A percentile compares a stretch with the other conserved stretches of the same genome.
phyloP scores from a whole-genome alignment of 371 early-diverging fungal genomes.

The Batkoa obscura region DNA sequence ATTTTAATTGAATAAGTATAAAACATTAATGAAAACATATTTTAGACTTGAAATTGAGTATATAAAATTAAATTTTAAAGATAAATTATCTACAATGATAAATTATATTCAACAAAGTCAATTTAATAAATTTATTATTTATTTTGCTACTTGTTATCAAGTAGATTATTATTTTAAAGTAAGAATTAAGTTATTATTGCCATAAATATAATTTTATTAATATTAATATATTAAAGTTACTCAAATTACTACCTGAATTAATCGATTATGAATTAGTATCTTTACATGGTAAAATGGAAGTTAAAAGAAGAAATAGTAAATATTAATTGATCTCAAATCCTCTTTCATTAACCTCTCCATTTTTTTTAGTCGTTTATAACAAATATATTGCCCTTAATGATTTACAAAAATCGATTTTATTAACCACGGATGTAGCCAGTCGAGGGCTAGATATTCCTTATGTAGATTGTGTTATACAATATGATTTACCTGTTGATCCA shows the following conservation, averaged over 20 bases:
- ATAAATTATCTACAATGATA: too few relatives aligned
- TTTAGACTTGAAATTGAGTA: too few relatives aligned
- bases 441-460: conserved; percentile 96
- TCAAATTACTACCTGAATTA: too few relatives aligned
- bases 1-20: background rate
- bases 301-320: conserved; percentile 22
- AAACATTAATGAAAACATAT: too few relatives aligned
- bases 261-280: conserved; percentile 37
- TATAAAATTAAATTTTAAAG: too few relatives aligned
- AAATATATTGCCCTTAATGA: background rate
- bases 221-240: conserved; percentile 19
- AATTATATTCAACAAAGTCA: too few relatives aligned
- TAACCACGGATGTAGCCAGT: conserved; percentile 96
- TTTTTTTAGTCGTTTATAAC: background rate
- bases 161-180: background rate
- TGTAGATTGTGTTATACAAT: conserved; percentile 91
- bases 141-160: too few relatives aligned
- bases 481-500: conserved; percentile 92
- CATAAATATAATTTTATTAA: background rate
- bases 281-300: conserved; percentile 86
- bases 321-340: too few relatives aligned
- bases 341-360: too few relatives aligned
- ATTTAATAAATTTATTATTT: too few relatives aligned
- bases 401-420: conserved; percentile 21
- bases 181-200: background rate